phyloP scores from a whole-genome alignment of 2,329 filamentous ascomycete species.

The Rhinocladiella similis region DNA sequence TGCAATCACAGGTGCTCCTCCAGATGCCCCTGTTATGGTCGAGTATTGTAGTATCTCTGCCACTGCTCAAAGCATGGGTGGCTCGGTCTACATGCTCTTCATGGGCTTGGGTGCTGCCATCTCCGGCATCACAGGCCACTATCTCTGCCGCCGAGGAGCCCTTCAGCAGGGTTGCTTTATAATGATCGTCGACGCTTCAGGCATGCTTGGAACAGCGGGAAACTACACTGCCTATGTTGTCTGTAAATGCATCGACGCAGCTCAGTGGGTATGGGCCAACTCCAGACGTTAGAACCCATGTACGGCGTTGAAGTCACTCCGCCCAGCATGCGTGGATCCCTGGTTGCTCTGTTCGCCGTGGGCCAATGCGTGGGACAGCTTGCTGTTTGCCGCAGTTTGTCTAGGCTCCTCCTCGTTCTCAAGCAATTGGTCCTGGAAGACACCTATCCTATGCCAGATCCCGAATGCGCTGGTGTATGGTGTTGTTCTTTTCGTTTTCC shows the following conservation, averaged over 20 bases:
- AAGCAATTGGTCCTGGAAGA: slow-evolving; percentile 35
- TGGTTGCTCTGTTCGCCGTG: slow-evolving; percentile 36
- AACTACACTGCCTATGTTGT: slow-evolving; percentile 38
- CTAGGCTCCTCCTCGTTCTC: slow-evolving; percentile 29
- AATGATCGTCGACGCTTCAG: slow-evolving; percentile 64
- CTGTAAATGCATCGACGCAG: slow-evolving; percentile 52
- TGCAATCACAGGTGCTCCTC: not conserved
- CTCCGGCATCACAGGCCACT: slow-evolving; percentile 62
- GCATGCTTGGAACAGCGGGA: slow-evolving; percentile 39
- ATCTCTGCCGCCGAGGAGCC: slow-evolving; percentile 60
- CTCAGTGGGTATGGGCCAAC: slow-evolving; percentile 38
- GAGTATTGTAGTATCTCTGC: slow-evolving; percentile 18
- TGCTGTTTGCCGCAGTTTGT: slow-evolving; percentile 32
- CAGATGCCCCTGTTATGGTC: no score
- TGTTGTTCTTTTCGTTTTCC: slow-evolving; percentile 45
- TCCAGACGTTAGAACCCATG: slow-evolving; percentile 49
- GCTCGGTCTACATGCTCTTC: slow-evolving; percentile 15
- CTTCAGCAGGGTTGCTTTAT: slow-evolving; percentile 65
- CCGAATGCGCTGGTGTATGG: slow-evolving; percentile 37
- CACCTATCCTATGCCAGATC: slow-evolving; percentile 34
- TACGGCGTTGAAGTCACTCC: slow-evolving; percentile 55
- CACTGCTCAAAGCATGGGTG: slow-evolving; percentile 18
- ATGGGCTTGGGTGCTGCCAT: slow-evolving; percentile 37
- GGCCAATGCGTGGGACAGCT: slow-evolving; percentile 33
- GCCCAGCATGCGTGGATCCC: slow-evolving; percentile 50